These are phyloP conservation scores for Testicularia cyperi DNA, from an alignment of 1,284 basidiomycete species.

Conservation along the genomic window DNA sequence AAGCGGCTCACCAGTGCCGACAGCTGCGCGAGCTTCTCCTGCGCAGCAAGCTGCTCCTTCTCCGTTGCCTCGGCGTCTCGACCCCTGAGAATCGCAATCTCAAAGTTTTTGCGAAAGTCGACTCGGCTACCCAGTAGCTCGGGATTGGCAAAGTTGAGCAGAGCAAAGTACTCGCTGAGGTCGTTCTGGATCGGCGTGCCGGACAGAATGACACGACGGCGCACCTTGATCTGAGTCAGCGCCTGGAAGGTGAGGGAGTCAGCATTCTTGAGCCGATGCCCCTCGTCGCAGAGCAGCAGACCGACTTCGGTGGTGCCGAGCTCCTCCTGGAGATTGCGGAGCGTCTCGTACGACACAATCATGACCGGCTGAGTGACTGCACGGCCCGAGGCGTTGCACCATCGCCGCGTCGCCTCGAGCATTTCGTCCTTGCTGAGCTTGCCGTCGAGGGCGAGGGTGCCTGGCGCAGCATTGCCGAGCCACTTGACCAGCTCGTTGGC, in stretches of 20 bases:
- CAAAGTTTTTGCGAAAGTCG: conserved; percentile 95
- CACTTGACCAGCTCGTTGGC: conserved; percentile 78
- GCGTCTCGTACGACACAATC: conserved; percentile 98
- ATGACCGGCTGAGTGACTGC: conserved; percentile 68
- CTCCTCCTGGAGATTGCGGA: conserved; percentile 64
- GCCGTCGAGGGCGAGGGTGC: conserved; percentile 55
- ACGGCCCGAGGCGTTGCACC: conserved; percentile 52
- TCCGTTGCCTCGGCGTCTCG: conserved; percentile 88
- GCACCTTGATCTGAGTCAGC: conserved; percentile 80
- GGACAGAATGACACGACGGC: conserved; percentile 91
- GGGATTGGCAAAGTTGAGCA: conserved; percentile 95
- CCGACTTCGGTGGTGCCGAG: conserved; percentile 69
- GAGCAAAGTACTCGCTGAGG: conserved; percentile 91
- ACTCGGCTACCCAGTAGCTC: conserved; percentile 87
- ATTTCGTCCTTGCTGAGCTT: conserved; percentile 57
- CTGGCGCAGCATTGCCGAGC: conserved; percentile 54
- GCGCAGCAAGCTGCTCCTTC: conserved; percentile 76
- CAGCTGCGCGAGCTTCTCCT: conserved; percentile 90
- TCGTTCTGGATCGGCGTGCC: conserved; percentile 98
- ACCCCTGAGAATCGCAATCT: conserved; percentile 88
- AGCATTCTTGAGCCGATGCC: conserved; percentile 94
- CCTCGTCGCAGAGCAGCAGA: conserved; percentile 90
- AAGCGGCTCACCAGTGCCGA: conserved; percentile 89
- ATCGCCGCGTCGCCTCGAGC: conserved; percentile 53
- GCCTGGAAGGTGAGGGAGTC: conserved; percentile 75